Evolutionary conservation across 2,329 filamentous ascomycete species (phyloP), one percentile per base, ranked within the genome.

Genomic region (Dactylellina cionopaga): DNA sequence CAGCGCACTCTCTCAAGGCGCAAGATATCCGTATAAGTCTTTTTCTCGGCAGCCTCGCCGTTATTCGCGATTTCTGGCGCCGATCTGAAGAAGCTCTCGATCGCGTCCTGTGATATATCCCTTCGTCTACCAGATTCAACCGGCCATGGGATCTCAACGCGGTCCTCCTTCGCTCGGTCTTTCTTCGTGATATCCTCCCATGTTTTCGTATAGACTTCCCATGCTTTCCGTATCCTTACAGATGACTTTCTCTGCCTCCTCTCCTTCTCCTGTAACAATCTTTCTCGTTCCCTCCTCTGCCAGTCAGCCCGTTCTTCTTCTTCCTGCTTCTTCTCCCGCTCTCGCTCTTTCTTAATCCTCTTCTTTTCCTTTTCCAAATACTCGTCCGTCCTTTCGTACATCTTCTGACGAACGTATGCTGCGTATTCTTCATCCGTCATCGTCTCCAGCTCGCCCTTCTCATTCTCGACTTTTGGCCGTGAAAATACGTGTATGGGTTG

Each of bases 381-480:
- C 75, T 94, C 89, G 78, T 96, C 88, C 58, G 91, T 96, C 82
- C 92, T 92, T 83, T 97, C 93, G 90, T 92, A 99, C 95, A 99
- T 98, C 81, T 88, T 89, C 56, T 86, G 85, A 15, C 94, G 88
- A 37, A 99, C 94, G 79, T 93, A 90, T 1, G 88, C 84, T 0
- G 92, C 90, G 79, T 98, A 99, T 80, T 97, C 91, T 25, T 98
- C 93, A 76, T 98, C 95, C 6, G 85, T 88, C 94, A 98, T 98
- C 74, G 85, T 85, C 80, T 96, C 92, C 10, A 96, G 83, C 77
- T 88, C 80, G 74, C 85, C 85, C 78, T 83, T 77, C 0, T 78
- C 78, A 43, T 82, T 80, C 69, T 81, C 83, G 6, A 80, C 78
- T 52, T 83, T 80, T 0, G 84, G 83, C 24, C 85, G 83, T 0